phyloP scores from a whole-genome alignment of 139 green algal genomes.

The Chlamydomonas applanata region DNA sequence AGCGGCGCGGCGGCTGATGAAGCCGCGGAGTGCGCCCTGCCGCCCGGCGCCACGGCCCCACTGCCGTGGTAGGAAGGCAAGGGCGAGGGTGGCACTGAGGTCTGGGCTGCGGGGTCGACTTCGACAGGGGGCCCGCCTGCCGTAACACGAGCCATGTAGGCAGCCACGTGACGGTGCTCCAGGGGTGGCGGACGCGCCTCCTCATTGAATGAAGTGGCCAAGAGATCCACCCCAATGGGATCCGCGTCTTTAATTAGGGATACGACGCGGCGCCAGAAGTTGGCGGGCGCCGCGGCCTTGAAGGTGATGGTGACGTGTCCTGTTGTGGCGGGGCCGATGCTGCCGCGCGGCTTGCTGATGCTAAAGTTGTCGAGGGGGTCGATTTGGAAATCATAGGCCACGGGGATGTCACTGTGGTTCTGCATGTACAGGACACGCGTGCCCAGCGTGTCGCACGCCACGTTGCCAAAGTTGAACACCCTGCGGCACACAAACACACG shows the following conservation, averaged over 20 bases:
- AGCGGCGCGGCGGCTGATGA: too few relatives aligned
- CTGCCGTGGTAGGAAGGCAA: not conserved
- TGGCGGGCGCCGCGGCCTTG: conserved; percentile 31
- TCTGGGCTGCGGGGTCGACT: not conserved
- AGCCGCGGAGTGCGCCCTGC: too few relatives aligned
- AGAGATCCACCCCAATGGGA: conserved; percentile 48
- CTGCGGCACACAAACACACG: not conserved
- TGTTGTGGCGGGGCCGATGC: conserved; percentile 33
- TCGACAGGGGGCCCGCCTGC: conserved; percentile 18
- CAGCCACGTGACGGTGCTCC: conserved; percentile 33
- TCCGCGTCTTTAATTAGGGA: conserved; percentile 53
- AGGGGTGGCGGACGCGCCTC: conserved; percentile 57
- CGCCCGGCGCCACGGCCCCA: too few relatives aligned
- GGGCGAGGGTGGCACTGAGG: not conserved
- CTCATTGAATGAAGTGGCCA: conserved; percentile 58
- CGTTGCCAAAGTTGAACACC: conserved; percentile 63
- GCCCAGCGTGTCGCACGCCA: conserved; percentile 18
- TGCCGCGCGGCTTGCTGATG: conserved; percentile 38
- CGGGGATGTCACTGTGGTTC: conserved; percentile 50
- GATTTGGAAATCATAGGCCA: conserved; percentile 49
- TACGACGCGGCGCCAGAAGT: conserved; percentile 61
- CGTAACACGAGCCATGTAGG: conserved; percentile 37
- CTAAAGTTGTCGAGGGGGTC: conserved; percentile 50
- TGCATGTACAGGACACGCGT: conserved; percentile 60
- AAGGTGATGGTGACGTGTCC: conserved; percentile 59